Conservation (phyloP, 2,329 filamentous ascomycete genomes). For the Ilyonectria destructans region DNA sequence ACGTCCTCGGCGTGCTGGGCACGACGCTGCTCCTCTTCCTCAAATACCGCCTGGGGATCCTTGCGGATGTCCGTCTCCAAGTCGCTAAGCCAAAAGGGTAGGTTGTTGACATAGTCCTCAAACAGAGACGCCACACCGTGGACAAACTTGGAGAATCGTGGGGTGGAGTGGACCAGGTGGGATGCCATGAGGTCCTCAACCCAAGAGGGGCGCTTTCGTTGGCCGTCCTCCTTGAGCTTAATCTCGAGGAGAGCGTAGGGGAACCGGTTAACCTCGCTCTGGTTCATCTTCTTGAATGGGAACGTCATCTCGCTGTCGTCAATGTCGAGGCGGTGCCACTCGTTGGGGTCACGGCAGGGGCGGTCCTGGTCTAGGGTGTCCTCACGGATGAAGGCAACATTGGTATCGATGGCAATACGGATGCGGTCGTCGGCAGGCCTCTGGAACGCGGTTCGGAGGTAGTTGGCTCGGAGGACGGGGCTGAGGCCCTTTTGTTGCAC, state of each 20-base stretch:
- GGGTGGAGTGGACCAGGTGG: slow-evolving; percentile 90
- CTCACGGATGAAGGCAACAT: slow-evolving; percentile 88
- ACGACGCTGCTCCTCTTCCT: slow-evolving; percentile 89
- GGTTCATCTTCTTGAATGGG: slow-evolving; percentile 89
- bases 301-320: slow-evolving; percentile 87
- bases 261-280: slow-evolving; percentile 92
- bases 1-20: slow-evolving; percentile 89
- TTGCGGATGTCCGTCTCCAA: slow-evolving; percentile 94
- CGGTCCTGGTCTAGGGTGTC: slow-evolving; percentile 84
- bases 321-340: slow-evolving; percentile 95
- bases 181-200: slow-evolving; percentile 92
- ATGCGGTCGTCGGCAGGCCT: slow-evolving; percentile 93
- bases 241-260: slow-evolving; percentile 94
- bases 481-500: slow-evolving; percentile 84
- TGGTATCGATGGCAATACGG: slow-evolving; percentile 92
- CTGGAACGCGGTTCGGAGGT: slow-evolving; percentile 95
- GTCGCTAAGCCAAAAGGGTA: slow-evolving; percentile 96
- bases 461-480: slow-evolving; percentile 92
- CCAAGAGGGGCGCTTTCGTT: slow-evolving; percentile 85
- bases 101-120: slow-evolving; percentile 94
- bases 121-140: slow-evolving; percentile 94
- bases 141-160: slow-evolving; percentile 96
- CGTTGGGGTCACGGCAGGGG: slow-evolving; percentile 89
- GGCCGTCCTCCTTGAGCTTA: slow-evolving; percentile 81
- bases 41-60: slow-evolving; percentile 91